Percentiles rank a stretch among this genome's conserved stretches.
Evolutionary conservation across 139 green algal genomes (phyloP).

Genomic region (Pedinophyceae sp.): DNA sequence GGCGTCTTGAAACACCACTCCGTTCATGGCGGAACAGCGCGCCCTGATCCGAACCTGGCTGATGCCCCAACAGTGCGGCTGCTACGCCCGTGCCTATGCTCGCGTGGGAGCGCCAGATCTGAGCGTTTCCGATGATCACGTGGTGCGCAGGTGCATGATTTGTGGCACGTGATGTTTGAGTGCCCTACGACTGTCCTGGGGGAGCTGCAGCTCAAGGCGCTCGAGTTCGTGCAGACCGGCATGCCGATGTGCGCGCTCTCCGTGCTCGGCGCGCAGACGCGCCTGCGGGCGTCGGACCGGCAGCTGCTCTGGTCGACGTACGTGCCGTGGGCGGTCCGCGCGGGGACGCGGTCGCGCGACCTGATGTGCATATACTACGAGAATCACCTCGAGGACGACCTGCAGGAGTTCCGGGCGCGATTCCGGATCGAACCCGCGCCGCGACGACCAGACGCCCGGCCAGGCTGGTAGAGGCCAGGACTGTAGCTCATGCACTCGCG

Average conservation of each 20-base stretch:
- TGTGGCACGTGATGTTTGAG: constrained; percentile 92
- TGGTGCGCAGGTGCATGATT: constrained; percentile 88
- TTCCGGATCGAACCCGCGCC: constrained; percentile 54
- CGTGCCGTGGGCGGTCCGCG: constrained; percentile 75
- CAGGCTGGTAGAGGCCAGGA: too few species aligned
- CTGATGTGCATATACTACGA: constrained; percentile 88
- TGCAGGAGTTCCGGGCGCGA: constrained; percentile 39
- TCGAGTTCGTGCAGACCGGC: constrained; percentile 89
- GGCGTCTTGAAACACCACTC: too few species aligned
- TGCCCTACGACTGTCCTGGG: constrained; percentile 83
- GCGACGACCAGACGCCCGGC: too few species aligned
- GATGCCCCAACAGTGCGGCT: too few species aligned
- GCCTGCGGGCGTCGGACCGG: constrained; percentile 34
- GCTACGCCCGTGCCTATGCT: too few species aligned
- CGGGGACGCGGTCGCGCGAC: constrained; percentile 49
- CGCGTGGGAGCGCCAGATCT: too few species aligned
- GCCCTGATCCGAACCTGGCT: too few species aligned
- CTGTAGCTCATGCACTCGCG: too few species aligned
- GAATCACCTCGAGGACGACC: constrained; percentile 42
- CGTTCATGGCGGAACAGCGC: too few species aligned
- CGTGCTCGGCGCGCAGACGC: constrained; percentile 51
- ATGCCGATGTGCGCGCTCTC: constrained; percentile 80
- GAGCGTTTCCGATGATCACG: constrained; percentile 2
- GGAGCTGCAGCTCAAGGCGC: constrained; percentile 82
- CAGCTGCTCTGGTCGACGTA: constrained; percentile 34